Evolutionary conservation across 2,329 filamentous ascomycete species (phyloP).

Genomic region (Fusarium sp.): DNA sequence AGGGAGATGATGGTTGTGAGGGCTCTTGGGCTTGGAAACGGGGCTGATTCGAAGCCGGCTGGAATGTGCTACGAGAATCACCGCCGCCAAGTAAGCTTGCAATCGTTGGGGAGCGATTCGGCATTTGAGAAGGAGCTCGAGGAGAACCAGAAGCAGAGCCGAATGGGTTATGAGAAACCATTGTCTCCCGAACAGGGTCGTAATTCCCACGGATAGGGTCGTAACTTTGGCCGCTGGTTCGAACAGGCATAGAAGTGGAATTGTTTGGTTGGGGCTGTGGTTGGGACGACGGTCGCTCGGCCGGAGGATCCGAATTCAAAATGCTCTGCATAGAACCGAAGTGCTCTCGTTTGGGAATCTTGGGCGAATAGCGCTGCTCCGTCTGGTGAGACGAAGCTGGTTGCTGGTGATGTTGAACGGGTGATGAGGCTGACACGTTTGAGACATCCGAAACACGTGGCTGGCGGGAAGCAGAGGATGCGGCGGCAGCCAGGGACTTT

Average conservation of each 20-base stretch:
- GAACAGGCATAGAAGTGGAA: conserved; percentile 55
- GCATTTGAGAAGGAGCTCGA: conserved; percentile 50
- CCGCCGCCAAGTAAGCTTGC: conserved; percentile 75
- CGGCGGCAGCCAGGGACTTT: conserved; percentile 47
- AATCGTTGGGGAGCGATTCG: conserved; percentile 77
- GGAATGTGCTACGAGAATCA: conserved; percentile 42
- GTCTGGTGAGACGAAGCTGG: conserved; percentile 35
- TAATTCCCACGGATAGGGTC: conserved; percentile 86
- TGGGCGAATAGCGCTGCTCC: conserved; percentile 53
- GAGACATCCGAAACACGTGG: conserved; percentile 39
- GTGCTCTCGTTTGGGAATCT: conserved; percentile 60
- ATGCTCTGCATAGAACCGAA: conserved; percentile 64
- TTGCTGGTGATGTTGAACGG: conserved; percentile 45
- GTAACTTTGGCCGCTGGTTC: conserved; percentile 82
- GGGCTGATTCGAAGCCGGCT: conserved; percentile 42
- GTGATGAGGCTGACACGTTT: conserved; percentile 40
- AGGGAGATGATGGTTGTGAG: conserved; percentile 55
- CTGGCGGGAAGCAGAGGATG: conserved; percentile 36
- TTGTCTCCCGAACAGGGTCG: conserved; percentile 69
- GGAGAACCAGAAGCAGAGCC: conserved; percentile 59
- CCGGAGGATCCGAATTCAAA: conserved; percentile 58
- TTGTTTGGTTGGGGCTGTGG: conserved; percentile 47
- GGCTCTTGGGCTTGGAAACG: conserved; percentile 49
- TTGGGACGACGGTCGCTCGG: conserved; percentile 34
- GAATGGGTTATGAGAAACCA: conserved; percentile 60